These are phyloP conservation scores for Wickerhamiella alocasiicola DNA, from an alignment of 805 yeast genomes.

Conservation along the genomic window DNA sequence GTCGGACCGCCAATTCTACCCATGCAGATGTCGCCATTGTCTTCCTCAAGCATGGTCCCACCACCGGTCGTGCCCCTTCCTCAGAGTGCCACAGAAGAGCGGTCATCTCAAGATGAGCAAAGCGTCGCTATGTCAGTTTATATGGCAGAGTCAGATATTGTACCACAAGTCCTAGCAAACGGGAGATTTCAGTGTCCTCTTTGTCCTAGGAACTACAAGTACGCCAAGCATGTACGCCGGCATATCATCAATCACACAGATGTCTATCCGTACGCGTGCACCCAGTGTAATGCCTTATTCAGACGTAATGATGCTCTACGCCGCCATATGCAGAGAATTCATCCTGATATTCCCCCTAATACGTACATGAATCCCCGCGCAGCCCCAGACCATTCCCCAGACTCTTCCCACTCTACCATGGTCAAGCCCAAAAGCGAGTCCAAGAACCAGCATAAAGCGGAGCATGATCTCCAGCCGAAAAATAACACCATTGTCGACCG, in stretches of 20 bases:
- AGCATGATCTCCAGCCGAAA: too few species aligned
- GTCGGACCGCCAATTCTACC: too few species aligned
- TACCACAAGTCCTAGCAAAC: constrained; percentile 11
- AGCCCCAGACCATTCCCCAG: constrained; percentile 2
- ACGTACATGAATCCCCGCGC: constrained; percentile 6
- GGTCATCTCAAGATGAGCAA: constrained; percentile 10
- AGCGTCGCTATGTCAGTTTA: constrained; percentile 11
- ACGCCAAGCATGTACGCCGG: constrained; percentile 18
- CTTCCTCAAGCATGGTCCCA: too few species aligned
- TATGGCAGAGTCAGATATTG: constrained; percentile 4
- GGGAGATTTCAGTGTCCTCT: constrained; percentile 17
- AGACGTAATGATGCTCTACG: constrained; percentile 17
- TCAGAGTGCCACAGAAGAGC: too few species aligned
- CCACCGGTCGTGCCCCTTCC: too few species aligned
- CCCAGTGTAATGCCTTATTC: constrained; percentile 14
- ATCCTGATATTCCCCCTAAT: constrained; percentile 8
- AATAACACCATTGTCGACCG: too few species aligned
- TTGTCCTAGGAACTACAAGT: constrained; percentile 17
- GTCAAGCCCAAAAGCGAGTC: too few species aligned
- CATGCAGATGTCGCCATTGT: too few species aligned
- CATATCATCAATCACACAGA: constrained; percentile 17
- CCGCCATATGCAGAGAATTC: constrained; percentile 13
- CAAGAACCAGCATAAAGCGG: too few species aligned
- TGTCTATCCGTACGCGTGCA: constrained; percentile 14
- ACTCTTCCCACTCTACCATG: too few species aligned